A percentile compares a stretch with the other conserved stretches of the same genome.
Evolutionary conservation across 2,329 filamentous ascomycete genomes (phyloP).

Genomic region (Botrytis paeoniae): DNA sequence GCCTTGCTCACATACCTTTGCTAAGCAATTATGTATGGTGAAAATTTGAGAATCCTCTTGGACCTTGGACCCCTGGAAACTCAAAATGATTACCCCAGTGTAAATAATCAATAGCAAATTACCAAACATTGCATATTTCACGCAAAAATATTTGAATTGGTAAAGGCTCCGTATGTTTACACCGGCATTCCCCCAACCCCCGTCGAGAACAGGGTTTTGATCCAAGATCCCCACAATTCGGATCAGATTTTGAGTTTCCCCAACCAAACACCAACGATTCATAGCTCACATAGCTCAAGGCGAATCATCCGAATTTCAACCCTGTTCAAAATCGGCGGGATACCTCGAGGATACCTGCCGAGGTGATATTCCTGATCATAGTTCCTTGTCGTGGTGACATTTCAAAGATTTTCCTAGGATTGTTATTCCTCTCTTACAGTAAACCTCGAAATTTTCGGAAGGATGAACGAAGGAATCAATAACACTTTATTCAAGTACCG

Average conservation of each 20-base stretch:
- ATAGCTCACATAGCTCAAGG: background rate
- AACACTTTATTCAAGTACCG: background rate
- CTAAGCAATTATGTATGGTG: background rate
- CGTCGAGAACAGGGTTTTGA: background rate
- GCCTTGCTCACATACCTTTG: background rate
- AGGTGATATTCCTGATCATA: background rate
- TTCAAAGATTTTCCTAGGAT: slow-evolving; percentile 1
- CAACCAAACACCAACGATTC: background rate
- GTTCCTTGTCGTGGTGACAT: background rate
- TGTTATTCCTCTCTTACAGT: background rate
- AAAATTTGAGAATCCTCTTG: background rate
- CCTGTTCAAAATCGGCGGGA: background rate
- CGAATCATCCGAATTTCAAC: background rate
- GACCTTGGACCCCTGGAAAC: background rate
- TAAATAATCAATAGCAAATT: slow-evolving; percentile 1
- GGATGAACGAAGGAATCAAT: background rate
- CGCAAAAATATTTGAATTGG: background rate
- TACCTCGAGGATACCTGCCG: background rate
- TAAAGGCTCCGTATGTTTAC: background rate
- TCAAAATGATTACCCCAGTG: background rate
- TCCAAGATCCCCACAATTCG: slow-evolving; percentile 1
- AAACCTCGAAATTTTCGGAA: background rate
- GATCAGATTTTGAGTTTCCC: background rate
- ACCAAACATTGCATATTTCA: background rate
- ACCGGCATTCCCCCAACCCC: background rate